These are phyloP conservation scores for Patellifolia procumbens DNA, from an alignment of 179 eudicot genomes.

Conservation along the genomic window DNA sequence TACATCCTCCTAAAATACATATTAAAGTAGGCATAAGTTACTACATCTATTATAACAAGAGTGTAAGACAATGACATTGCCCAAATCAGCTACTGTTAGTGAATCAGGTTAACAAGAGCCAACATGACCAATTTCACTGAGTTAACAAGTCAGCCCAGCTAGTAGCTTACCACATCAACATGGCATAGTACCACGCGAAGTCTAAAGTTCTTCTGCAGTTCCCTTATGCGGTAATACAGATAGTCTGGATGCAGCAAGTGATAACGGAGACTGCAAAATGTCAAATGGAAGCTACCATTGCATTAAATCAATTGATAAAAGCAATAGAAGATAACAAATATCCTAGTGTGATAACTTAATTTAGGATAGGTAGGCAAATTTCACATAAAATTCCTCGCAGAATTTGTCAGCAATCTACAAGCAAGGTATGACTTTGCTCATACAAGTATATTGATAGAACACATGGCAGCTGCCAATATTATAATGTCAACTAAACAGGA, in stretches of 20 bases:
- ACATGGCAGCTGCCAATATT: neutral
- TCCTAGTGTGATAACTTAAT: too few species aligned
- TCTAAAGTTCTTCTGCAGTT: constrained; percentile 81
- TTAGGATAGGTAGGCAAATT: neutral
- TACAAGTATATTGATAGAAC: neutral
- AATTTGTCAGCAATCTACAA: neutral
- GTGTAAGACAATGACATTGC: neutral
- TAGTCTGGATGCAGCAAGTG: constrained; percentile 95
- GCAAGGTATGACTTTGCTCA: neutral
- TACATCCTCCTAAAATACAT: constrained; percentile 80
- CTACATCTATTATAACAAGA: neutral
- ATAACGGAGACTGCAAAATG: constrained; percentile 74
- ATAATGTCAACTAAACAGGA: neutral
- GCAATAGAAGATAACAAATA: neutral
- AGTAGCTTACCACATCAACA: constrained; percentile 82
- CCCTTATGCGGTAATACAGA: constrained; percentile 82
- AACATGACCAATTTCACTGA: constrained; percentile 3
- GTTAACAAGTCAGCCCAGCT: constrained; percentile 11
- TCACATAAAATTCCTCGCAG: neutral
- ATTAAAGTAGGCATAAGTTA: neutral
- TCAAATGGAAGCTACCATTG: constrained; percentile 2
- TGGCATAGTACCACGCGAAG: constrained; percentile 88
- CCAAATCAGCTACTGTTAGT: neutral
- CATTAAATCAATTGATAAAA: neutral
- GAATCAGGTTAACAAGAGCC: constrained; percentile 3